Evolutionary conservation across 2,329 filamentous ascomycete species (phyloP).

Genomic region (Diaporthe nobilis): DNA sequence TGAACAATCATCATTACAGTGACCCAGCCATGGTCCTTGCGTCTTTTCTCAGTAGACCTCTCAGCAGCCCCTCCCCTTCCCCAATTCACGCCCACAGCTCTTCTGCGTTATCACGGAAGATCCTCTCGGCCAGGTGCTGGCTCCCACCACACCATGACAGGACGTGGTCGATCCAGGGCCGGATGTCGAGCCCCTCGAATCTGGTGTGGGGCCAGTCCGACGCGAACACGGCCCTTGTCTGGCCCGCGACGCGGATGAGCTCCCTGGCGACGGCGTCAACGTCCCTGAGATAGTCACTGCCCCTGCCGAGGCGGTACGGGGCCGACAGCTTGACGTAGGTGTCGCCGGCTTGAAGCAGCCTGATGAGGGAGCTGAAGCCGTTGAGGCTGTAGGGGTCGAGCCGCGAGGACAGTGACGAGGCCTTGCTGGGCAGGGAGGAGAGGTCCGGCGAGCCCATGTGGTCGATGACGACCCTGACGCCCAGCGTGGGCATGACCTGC

Average conservation of each 20-base stretch:
- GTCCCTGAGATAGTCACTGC: conserved; percentile 43
- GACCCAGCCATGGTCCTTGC: neutral
- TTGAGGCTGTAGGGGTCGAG: conserved; percentile 39
- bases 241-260: conserved; percentile 35
- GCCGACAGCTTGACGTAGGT: conserved; percentile 49
- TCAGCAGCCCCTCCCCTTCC: too few relatives aligned
- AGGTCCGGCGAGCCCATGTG: conserved; percentile 47
- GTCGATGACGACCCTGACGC: conserved; percentile 47
- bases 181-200: conserved; percentile 69
- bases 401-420: neutral
- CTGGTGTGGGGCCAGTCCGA: conserved; percentile 60
- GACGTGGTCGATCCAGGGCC: conserved; percentile 66
- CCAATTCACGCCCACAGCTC: conserved; percentile 55
- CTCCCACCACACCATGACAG: conserved; percentile 66
- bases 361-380: conserved; percentile 37
- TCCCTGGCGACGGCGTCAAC: conserved; percentile 45
- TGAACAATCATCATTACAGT: conserved; percentile 8
- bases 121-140: conserved; percentile 58
- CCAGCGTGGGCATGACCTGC: conserved; percentile 45
- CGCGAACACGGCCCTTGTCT: conserved; percentile 43
- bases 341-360: conserved; percentile 38
- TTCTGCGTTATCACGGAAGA: conserved; percentile 71
- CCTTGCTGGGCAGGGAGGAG: conserved; percentile 31
- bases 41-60: too few relatives aligned
- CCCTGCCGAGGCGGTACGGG: conserved; percentile 46